A percentile compares a stretch with the other conserved stretches of the same genome.
Conservation (phyloP, 2,329 filamentous ascomycete species). For the Calonectria pseudoturangicola region DNA sequence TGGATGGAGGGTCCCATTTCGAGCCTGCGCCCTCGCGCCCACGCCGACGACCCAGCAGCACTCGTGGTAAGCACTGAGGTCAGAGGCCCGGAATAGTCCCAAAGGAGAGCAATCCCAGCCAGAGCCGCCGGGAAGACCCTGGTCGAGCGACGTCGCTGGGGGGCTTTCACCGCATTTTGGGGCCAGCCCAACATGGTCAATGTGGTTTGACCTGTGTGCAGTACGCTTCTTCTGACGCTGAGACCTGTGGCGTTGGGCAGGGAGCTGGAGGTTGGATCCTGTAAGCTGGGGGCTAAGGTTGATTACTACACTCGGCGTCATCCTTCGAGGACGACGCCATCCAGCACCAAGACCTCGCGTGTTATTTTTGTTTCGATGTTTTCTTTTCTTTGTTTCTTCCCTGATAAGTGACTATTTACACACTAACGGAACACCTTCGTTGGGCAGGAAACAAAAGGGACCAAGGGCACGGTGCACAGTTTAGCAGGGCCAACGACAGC, state of each 20-base stretch:
- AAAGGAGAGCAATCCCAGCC: slow-evolving; percentile 34
- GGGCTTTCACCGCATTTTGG: slow-evolving; percentile 56
- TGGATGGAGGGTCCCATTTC: slow-evolving; percentile 35
- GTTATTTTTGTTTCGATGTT: slow-evolving; percentile 35
- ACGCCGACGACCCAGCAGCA: slow-evolving; percentile 42
- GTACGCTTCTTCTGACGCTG: slow-evolving; percentile 30
- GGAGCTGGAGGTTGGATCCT: slow-evolving; percentile 23
- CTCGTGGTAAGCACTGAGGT: slow-evolving; percentile 36
- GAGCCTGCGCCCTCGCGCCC: slow-evolving; percentile 44
- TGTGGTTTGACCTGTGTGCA: slow-evolving; percentile 34
- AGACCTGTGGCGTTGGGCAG: slow-evolving; percentile 28
- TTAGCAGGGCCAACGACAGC: slow-evolving; percentile 40
- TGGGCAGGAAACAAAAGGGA: slow-evolving; percentile 27
- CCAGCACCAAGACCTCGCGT: slow-evolving; percentile 31
- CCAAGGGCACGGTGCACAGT: slow-evolving; percentile 33
- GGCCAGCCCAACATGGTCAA: slow-evolving; percentile 44
- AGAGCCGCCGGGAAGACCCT: slow-evolving; percentile 51
- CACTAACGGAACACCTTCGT: slow-evolving; percentile 23
- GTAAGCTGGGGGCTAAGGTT: slow-evolving; percentile 14
- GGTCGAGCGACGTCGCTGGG: slow-evolving; percentile 47
- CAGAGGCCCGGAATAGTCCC: slow-evolving; percentile 26
- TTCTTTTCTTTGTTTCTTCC: slow-evolving; percentile 20
- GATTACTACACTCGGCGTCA: slow-evolving; percentile 1
- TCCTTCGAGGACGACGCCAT: neutral
- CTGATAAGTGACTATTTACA: slow-evolving; percentile 22